phyloP scores from a whole-genome alignment of 257 asterid genomes.

The Anisodus acutangulus region DNA sequence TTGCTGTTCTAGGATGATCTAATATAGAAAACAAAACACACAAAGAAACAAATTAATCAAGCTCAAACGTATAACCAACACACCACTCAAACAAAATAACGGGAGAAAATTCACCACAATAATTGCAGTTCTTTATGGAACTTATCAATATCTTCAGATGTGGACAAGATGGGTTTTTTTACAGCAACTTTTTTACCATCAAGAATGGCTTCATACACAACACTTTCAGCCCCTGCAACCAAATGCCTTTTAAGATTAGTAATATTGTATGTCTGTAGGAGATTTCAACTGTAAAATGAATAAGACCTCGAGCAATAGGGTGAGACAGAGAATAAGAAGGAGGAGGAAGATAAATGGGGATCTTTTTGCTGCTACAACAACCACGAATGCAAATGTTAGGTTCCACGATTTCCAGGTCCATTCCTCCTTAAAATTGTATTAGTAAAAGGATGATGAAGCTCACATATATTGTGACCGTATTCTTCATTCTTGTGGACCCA shows the following conservation, averaged over 20 bases:
- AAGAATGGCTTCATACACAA: conserved; percentile 72
- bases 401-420: conserved; percentile 66
- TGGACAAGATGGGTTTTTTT: conserved; percentile 80
- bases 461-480: too few relatives aligned
- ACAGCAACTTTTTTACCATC: conserved; percentile 76
- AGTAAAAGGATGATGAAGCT: neutral
- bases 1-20: neutral
- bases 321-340: conserved; percentile 70
- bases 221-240: conserved; percentile 83
- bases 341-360: conserved; percentile 84
- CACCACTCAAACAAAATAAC: neutral
- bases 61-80: neutral
- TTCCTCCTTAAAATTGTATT: conserved; percentile 25
- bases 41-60: neutral
- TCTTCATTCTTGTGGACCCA: too few relatives aligned
- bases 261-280: neutral
- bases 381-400: conserved; percentile 88
- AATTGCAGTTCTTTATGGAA: conserved; percentile 84
- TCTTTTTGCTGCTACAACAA: conserved; percentile 79
- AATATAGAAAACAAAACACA: neutral
- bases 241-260: neutral
- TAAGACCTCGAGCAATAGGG: conserved; percentile 80
- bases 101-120: conserved; percentile 44
- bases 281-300: too few relatives aligned
- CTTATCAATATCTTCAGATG: conserved; percentile 72